A percentile compares a stretch with the other conserved stretches of the same genome.
Conservation (phyloP, 1,284 basidiomycete species). For the Rhizoctonia solani region DNA sequence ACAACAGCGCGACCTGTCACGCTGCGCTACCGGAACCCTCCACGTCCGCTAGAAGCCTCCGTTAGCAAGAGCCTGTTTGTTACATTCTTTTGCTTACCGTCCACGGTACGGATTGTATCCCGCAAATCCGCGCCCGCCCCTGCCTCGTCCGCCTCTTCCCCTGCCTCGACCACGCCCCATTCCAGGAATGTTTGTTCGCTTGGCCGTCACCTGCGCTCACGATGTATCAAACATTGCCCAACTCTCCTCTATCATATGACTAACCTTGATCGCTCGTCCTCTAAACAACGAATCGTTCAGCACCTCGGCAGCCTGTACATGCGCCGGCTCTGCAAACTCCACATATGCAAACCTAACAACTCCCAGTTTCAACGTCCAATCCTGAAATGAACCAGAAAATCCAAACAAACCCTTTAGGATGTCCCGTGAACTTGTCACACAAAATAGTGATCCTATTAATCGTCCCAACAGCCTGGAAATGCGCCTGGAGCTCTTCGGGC, state of each 20-base stretch:
- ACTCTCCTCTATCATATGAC: slow-evolving; percentile 37
- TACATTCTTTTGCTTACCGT: slow-evolving; percentile 76
- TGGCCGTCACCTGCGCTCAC: slow-evolving; percentile 74
- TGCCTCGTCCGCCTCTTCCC: slow-evolving; percentile 58
- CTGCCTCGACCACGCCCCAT: slow-evolving; percentile 71
- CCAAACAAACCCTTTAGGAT: slow-evolving; percentile 89
- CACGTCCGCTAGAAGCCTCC: slow-evolving; percentile 5
- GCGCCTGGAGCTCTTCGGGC: slow-evolving; percentile 97
- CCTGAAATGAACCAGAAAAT: background rate
- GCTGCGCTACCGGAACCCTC: slow-evolving; percentile 11
- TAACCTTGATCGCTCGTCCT: slow-evolving; percentile 88
- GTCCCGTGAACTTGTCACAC: slow-evolving; percentile 99
- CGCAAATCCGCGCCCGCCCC: slow-evolving; percentile 63
- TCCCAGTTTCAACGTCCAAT: background rate
- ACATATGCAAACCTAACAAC: slow-evolving; percentile 99
- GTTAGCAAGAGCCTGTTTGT: background rate
- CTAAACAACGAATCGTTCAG: slow-evolving; percentile 96
- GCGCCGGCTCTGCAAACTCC: slow-evolving; percentile 94
- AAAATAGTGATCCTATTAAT: slow-evolving; percentile 99
- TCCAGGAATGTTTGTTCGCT: slow-evolving; percentile 89
- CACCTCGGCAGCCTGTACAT: slow-evolving; percentile 90
- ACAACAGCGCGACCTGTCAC: no score
- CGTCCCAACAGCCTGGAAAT: slow-evolving; percentile 96
- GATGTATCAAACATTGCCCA: background rate
- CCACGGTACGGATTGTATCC: slow-evolving; percentile 78